A percentile compares a stretch with the other conserved stretches of the same genome.
phyloP scores from a whole-genome alignment of 1,284 basidiomycete genomes.

The Cutaneotrichosporon curvatum region DNA sequence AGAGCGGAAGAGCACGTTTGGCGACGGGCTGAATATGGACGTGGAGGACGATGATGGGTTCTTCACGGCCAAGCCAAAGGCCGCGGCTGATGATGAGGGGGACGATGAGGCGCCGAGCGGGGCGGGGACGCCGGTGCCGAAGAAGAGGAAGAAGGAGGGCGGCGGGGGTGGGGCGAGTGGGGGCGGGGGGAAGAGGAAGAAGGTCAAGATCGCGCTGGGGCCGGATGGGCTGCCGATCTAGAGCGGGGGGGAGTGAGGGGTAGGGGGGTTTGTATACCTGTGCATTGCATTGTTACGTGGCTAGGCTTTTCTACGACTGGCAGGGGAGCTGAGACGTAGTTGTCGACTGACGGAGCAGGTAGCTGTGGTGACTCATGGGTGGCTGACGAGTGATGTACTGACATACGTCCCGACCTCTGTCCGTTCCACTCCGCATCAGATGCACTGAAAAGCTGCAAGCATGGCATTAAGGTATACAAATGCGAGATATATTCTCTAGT shows the following conservation, averaged over 20 bases:
- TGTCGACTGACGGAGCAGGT: no score
- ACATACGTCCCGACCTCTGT: no score
- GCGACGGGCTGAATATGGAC: conserved; percentile 28
- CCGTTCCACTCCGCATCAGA: no score
- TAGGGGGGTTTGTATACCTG: not conserved
- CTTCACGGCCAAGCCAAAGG: conserved; percentile 19
- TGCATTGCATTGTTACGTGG: not conserved
- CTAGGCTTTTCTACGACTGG: no score
- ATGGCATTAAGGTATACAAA: no score
- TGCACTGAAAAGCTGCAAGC: no score
- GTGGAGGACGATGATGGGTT: conserved; percentile 42
- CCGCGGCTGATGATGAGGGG: conserved; percentile 18
- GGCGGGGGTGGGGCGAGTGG: not conserved
- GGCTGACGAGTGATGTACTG: no score
- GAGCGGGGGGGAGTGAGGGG: not conserved
- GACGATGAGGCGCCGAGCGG: conserved; percentile 14
- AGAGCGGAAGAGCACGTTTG: conserved; percentile 24
- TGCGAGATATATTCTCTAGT: no score
- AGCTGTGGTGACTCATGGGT: no score
- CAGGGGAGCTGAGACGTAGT: no score
- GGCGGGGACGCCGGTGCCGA: conserved; percentile 20
- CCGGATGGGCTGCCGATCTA: conserved; percentile 40
- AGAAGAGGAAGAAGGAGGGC: conserved; percentile 15
- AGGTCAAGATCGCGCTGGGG: conserved; percentile 39
- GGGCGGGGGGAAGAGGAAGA: conserved; percentile 19